Percentiles rank a stretch among this genome's conserved stretches.
Evolutionary conservation across 768 basidiomycete genomes (phyloP).

Genomic region (Tremella yokohamensis): DNA sequence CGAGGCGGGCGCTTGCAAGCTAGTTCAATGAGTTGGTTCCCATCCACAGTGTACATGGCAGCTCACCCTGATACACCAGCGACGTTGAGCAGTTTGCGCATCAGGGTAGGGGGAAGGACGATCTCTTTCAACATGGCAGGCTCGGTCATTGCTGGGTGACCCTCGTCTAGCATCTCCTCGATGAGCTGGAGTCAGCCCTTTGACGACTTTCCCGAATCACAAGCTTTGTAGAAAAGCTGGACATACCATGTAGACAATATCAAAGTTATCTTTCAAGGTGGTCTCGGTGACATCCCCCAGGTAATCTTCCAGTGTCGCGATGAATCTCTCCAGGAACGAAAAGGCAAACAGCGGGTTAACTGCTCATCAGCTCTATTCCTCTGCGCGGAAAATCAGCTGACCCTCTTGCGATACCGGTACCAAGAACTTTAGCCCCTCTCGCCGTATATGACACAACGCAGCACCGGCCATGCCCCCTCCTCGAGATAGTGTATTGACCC

Average conservation of each 20-base stretch:
- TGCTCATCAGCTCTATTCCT: constrained; percentile 42
- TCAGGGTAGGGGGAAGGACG: constrained; percentile 81
- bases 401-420: constrained; percentile 81
- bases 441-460: constrained; percentile 77
- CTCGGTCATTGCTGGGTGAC: constrained; percentile 86
- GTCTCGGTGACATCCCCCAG: constrained; percentile 77
- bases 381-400: constrained; percentile 17
- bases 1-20: constrained; percentile 47
- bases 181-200: constrained; percentile 61
- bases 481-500: constrained; percentile 38
- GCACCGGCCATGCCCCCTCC: constrained; percentile 40
- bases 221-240: no score
- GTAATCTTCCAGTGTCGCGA: constrained; percentile 79
- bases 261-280: constrained; percentile 84
- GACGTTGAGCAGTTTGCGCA: constrained; percentile 64
- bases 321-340: constrained; percentile 78
- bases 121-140: constrained; percentile 87
- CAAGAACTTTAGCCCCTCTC: constrained; percentile 70
- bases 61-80: constrained; percentile 57
- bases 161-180: constrained; percentile 91
- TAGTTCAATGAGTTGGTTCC: constrained; percentile 15
- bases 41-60: background rate
- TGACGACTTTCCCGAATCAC: no score
- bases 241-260: constrained; percentile 85
- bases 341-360: constrained; percentile 88